A percentile compares a stretch with the other conserved stretches of the same genome.
Conservation (phyloP, 2,329 filamentous ascomycete genomes). For the Aspergillus intermedius region DNA sequence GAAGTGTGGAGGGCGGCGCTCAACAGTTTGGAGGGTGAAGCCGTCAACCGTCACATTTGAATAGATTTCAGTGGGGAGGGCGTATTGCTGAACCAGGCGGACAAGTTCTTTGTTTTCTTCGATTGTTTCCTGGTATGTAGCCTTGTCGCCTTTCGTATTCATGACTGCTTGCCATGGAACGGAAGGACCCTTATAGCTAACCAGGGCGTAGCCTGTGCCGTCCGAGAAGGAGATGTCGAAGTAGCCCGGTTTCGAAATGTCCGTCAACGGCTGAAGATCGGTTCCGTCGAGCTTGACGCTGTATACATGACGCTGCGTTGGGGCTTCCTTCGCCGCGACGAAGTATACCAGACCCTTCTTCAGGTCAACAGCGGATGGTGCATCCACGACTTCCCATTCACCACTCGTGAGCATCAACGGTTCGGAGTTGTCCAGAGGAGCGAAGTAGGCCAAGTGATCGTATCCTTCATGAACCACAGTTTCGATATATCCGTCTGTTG, state of each 20-base stretch:
- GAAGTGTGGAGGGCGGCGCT: slow-evolving; percentile 86
- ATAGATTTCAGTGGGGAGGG: slow-evolving; percentile 76
- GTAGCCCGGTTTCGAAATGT: slow-evolving; percentile 66
- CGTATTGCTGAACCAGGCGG: slow-evolving; percentile 64
- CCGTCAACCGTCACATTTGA: slow-evolving; percentile 79
- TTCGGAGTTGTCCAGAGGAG: slow-evolving; percentile 73
- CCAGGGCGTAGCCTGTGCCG: slow-evolving; percentile 72
- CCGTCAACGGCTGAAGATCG: slow-evolving; percentile 64
- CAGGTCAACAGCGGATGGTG: slow-evolving; percentile 77
- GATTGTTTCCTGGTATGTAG: slow-evolving; percentile 61
- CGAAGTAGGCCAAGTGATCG: slow-evolving; percentile 90
- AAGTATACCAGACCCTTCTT: slow-evolving; percentile 87
- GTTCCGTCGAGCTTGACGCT: slow-evolving; percentile 78
- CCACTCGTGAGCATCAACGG: slow-evolving; percentile 83
- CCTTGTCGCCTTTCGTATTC: slow-evolving; percentile 65
- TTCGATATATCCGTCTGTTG: slow-evolving; percentile 86
- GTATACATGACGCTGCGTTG: slow-evolving; percentile 87
- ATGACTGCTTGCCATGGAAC: slow-evolving; percentile 90
- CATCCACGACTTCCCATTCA: slow-evolving; percentile 83
- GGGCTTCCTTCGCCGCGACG: slow-evolving; percentile 74
- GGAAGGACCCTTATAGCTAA: slow-evolving; percentile 75
- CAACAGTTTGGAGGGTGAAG: slow-evolving; percentile 65
- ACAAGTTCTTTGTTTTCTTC: slow-evolving; percentile 71
- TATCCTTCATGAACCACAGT: slow-evolving; percentile 78
- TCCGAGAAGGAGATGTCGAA: slow-evolving; percentile 80